These are phyloP conservation scores for Astrephomene gubernaculifera DNA, from an alignment of 139 green algal species.

Conservation along the genomic window DNA sequence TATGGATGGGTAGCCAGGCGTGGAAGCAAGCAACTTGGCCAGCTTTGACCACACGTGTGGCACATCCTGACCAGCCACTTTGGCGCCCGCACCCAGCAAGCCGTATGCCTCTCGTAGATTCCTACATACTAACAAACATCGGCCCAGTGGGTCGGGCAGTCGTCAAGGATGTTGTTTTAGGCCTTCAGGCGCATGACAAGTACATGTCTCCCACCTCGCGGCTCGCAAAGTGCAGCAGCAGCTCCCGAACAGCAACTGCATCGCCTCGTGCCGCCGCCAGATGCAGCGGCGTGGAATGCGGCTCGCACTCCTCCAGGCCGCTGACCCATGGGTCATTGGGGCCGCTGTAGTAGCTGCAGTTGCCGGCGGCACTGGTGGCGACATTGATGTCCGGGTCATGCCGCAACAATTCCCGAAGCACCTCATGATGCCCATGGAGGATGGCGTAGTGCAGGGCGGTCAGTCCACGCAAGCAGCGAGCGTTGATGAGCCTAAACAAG, in stretches of 20 bases:
- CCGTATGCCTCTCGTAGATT: too few species aligned
- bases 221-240: background rate
- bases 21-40: too few species aligned
- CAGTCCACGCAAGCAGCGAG: background rate
- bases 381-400: background rate
- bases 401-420: background rate
- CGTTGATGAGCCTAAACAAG: background rate
- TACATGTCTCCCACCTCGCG: too few species aligned
- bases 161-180: too few species aligned
- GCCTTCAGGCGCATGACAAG: too few species aligned
- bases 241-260: background rate
- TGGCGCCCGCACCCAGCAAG: too few species aligned
- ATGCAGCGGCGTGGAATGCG: conserved; percentile 10
- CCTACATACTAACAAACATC: too few species aligned
- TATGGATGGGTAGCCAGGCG: too few species aligned
- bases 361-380: background rate
- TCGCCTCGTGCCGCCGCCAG: background rate
- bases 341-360: background rate
- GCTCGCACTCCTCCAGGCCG: background rate
- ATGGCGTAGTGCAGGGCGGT: background rate
- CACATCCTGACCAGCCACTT: too few species aligned
- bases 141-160: too few species aligned
- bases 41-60: too few species aligned
- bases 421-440: background rate
- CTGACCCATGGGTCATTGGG: background rate